phyloP scores from a whole-genome alignment of 2,329 filamentous ascomycete genomes.

The Neofusicoccum cordaticola region DNA sequence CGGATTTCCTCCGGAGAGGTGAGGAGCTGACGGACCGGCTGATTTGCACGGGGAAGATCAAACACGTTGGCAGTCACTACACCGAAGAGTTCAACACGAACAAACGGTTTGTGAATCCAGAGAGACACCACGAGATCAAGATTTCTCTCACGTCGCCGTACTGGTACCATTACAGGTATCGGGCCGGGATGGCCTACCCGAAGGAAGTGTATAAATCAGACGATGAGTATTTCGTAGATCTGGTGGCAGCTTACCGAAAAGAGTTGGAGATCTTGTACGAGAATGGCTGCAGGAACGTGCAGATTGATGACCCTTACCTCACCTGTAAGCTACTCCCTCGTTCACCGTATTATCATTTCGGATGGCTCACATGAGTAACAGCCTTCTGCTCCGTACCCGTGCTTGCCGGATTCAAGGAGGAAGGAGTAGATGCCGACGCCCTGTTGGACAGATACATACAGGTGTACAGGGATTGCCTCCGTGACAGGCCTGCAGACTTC shows the following conservation, averaged over 20 bases:
- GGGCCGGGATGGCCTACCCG: slow-evolving; percentile 49
- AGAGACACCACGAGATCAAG: slow-evolving; percentile 64
- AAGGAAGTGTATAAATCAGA: slow-evolving; percentile 46
- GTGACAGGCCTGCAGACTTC: slow-evolving; percentile 61
- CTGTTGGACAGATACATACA: slow-evolving; percentile 73
- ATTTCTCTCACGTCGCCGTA: slow-evolving; percentile 65
- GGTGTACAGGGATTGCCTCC: slow-evolving; percentile 70
- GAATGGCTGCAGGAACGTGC: slow-evolving; percentile 47
- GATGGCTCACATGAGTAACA: too few relatives aligned
- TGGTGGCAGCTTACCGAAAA: slow-evolving; percentile 47
- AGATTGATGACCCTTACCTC: slow-evolving; percentile 50
- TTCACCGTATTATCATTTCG: not conserved
- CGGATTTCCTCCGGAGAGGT: slow-evolving; percentile 60
- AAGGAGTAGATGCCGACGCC: slow-evolving; percentile 65
- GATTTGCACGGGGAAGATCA: slow-evolving; percentile 58
- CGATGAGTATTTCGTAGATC: slow-evolving; percentile 48
- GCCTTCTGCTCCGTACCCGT: slow-evolving; percentile 38
- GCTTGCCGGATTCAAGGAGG: slow-evolving; percentile 54
- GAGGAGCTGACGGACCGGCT: slow-evolving; percentile 53
- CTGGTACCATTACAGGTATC: slow-evolving; percentile 68
- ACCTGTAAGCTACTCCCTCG: slow-evolving; percentile 27
- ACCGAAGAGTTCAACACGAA: slow-evolving; percentile 60
- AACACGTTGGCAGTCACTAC: slow-evolving; percentile 56
- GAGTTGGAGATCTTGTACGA: slow-evolving; percentile 47
- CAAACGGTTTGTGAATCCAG: slow-evolving; percentile 57